Percentiles rank a stretch among this genome's conserved stretches.
phyloP scores from a whole-genome alignment of 1,139 yeast genomes.

The Hyphopichia wangnamkhiaoensis region DNA sequence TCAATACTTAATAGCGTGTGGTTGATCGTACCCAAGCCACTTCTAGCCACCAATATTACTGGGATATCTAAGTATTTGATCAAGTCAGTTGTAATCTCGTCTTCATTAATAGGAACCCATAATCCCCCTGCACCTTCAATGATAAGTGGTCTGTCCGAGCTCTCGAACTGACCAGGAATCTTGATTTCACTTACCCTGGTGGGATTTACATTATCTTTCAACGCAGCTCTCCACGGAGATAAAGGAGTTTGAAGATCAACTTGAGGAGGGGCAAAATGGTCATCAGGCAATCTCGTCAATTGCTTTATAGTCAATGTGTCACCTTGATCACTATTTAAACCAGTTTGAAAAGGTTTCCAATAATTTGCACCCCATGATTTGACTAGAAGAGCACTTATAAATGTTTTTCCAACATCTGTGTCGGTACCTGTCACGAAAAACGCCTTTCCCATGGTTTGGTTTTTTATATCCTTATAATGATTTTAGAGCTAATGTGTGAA shows the following conservation, averaged over 20 bases:
- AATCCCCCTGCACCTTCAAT: constrained; percentile 35
- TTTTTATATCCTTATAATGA: neutral
- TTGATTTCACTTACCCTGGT: constrained; percentile 10
- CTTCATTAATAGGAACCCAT: constrained; percentile 24
- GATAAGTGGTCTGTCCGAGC: constrained; percentile 14
- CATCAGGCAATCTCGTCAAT: constrained; percentile 11
- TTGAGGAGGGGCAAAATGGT: constrained; percentile 13
- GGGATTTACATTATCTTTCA: neutral
- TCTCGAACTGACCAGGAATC: constrained; percentile 12
- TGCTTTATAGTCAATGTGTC: constrained; percentile 21
- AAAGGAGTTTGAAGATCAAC: constrained; percentile 21
- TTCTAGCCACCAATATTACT: constrained; percentile 26
- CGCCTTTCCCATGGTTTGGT: constrained; percentile 8
- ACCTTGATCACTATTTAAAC: constrained; percentile 24
- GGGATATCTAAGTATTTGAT: constrained; percentile 18
- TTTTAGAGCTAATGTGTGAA: no score
- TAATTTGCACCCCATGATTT: constrained; percentile 24
- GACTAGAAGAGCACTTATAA: constrained; percentile 23
- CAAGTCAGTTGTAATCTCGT: constrained; percentile 21
- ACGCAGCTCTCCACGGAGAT: constrained; percentile 28
- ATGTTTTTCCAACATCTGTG: constrained; percentile 33
- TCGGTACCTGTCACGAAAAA: constrained; percentile 32
- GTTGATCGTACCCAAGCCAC: constrained; percentile 29
- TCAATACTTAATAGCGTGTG: constrained; percentile 28
- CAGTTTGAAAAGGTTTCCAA: constrained; percentile 34